A percentile compares a stretch with the other conserved stretches of the same genome.
phyloP scores from a whole-genome alignment of 2,329 filamentous ascomycete genomes.

The Epichloe brachyelytri region DNA sequence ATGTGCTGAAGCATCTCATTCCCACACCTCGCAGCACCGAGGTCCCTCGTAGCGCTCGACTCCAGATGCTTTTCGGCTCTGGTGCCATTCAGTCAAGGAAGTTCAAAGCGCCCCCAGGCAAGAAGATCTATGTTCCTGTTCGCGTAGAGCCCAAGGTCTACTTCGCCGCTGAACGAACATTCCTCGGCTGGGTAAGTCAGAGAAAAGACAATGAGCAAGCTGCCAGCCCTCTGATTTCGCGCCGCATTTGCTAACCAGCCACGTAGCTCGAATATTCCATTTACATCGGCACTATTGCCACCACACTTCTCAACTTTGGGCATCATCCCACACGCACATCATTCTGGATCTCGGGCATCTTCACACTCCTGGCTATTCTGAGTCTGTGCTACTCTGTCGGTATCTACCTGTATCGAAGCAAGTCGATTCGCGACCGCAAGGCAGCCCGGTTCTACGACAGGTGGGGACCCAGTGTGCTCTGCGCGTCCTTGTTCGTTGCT shows the following conservation, averaged over 20 bases:
- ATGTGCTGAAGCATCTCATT: conserved; percentile 35
- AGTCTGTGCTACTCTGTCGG: conserved; percentile 72
- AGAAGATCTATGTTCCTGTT: conserved; percentile 91
- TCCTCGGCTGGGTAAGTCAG: conserved; percentile 70
- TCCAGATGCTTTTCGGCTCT: conserved; percentile 38
- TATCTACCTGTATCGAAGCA: conserved; percentile 79
- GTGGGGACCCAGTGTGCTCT: conserved; percentile 70
- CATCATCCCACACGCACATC: conserved; percentile 41
- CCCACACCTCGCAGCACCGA: conserved; percentile 42
- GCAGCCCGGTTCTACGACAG: conserved; percentile 89
- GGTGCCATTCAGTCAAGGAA: conserved; percentile 43
- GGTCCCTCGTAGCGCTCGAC: conserved; percentile 44
- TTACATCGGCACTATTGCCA: conserved; percentile 78
- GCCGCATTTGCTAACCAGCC: conserved; percentile 9
- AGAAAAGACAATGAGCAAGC: too few species aligned
- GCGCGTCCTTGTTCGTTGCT: conserved; percentile 57
- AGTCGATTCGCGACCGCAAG: conserved; percentile 68
- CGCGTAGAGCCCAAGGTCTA: conserved; percentile 96
- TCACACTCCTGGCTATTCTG: conserved; percentile 67
- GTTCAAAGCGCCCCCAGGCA: conserved; percentile 66
- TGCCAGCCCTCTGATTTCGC: not conserved
- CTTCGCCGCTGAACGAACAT: conserved; percentile 91
- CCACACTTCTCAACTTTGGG: conserved; percentile 73
- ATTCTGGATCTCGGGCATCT: conserved; percentile 59
- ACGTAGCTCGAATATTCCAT: conserved; percentile 83